Conservation (phyloP, 768 basidiomycete genomes). For the Amanita jacksonii region DNA sequence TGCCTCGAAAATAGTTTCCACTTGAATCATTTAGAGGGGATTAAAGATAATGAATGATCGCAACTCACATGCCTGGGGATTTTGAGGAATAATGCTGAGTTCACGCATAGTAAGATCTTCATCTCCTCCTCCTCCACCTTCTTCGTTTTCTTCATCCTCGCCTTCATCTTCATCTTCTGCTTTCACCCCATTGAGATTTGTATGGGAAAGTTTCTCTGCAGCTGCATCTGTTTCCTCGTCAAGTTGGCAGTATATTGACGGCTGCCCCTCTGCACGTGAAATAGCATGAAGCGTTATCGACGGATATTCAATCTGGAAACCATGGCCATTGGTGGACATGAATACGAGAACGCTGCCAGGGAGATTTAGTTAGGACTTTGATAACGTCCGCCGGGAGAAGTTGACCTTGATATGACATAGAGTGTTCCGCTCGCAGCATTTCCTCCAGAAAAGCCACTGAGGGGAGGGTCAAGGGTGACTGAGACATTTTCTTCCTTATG, state of each 20-base stretch:
- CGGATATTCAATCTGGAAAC: constrained; percentile 83
- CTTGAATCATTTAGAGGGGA: constrained; percentile 26
- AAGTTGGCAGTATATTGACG: constrained; percentile 89
- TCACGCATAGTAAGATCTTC: constrained; percentile 56
- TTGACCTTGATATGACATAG: constrained; percentile 81
- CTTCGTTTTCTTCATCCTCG: background rate
- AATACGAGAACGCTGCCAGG: constrained; percentile 56
- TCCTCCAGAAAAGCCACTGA: constrained; percentile 45
- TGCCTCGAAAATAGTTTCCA: constrained; percentile 81
- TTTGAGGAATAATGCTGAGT: constrained; percentile 62
- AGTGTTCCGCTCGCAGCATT: constrained; percentile 56
- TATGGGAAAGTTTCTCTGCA: constrained; percentile 1
- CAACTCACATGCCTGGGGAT: constrained; percentile 47
- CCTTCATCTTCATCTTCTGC: constrained; percentile 4
- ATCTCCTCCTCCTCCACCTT: constrained; percentile 14
- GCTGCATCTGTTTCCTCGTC: constrained; percentile 48
- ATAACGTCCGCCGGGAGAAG: background rate
- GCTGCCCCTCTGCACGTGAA: constrained; percentile 54
- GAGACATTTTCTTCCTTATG: constrained; percentile 67
- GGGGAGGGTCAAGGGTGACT: constrained; percentile 57
- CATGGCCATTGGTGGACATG: constrained; percentile 57
- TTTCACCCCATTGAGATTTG: constrained; percentile 17
- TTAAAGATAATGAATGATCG: background rate
- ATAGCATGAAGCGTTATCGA: constrained; percentile 90
- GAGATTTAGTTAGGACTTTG: background rate